These are phyloP conservation scores for Echria macrotheca DNA, from an alignment of 495 filamentous ascomycete species.

Conservation along the genomic window DNA sequence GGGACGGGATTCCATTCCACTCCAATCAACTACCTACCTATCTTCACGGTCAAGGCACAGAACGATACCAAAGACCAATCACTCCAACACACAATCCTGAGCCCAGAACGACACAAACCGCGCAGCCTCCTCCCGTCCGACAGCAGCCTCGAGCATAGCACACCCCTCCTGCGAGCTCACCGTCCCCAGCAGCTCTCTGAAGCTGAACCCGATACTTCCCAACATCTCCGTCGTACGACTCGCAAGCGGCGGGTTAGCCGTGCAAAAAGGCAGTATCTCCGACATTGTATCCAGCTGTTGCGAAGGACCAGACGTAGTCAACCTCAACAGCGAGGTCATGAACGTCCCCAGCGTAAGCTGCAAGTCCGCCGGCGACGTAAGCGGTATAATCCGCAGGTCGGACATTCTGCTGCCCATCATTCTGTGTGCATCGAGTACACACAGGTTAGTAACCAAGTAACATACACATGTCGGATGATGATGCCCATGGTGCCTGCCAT, in stretches of 20 bases:
- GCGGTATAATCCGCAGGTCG: constrained; percentile 32
- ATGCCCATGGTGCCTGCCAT: too few relatives aligned
- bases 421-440: too few relatives aligned
- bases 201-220: constrained; percentile 42
- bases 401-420: not conserved
- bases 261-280: constrained; percentile 44
- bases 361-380: constrained; percentile 24
- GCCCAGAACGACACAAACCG: constrained; percentile 37
- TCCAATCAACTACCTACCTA: too few relatives aligned
- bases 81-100: constrained; percentile 1
- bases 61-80: too few relatives aligned
- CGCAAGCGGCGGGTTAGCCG: constrained; percentile 27
- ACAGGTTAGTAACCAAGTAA: too few relatives aligned
- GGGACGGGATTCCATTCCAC: too few relatives aligned
- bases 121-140: constrained; percentile 29
- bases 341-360: constrained; percentile 25
- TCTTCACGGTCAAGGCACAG: too few relatives aligned
- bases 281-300: constrained; percentile 16
- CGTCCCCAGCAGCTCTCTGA: constrained; percentile 43
- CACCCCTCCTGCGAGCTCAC: constrained; percentile 21
- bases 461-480: too few relatives aligned
- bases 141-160: constrained; percentile 30
- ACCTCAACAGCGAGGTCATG: constrained; percentile 17
- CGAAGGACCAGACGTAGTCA: not conserved
- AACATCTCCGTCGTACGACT: constrained; percentile 44